Conservation (phyloP, 345 rosid genomes). For the Hirschfeldia incana region DNA sequence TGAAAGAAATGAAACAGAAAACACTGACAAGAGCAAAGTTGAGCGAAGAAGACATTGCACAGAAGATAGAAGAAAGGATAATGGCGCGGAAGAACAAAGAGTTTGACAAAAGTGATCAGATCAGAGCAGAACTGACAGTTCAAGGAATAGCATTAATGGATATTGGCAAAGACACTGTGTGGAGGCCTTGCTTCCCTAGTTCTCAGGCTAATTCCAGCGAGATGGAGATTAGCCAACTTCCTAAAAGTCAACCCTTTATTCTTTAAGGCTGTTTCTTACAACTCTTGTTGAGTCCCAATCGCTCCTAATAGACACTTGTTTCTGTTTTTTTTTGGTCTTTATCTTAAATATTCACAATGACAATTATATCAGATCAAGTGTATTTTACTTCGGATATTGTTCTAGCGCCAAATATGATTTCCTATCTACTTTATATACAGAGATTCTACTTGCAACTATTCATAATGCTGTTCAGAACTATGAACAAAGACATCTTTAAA, state of each 20-base stretch:
- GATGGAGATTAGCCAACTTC: constrained; percentile 7
- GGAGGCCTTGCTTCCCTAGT: constrained; percentile 77
- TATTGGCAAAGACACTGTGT: constrained; percentile 67
- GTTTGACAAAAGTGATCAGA: constrained; percentile 63
- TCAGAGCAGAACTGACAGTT: constrained; percentile 57
- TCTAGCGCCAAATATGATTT: neutral
- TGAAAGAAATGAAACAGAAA: constrained; percentile 61
- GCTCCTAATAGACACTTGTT: constrained; percentile 17
- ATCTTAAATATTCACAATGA: constrained; percentile 1
- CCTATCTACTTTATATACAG: neutral
- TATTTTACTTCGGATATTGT: constrained; percentile 4
- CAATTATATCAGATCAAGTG: neutral
- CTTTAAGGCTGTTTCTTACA: constrained; percentile 7
- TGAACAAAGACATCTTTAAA: neutral
- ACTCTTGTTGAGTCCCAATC: neutral
- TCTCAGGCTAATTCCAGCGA: constrained; percentile 29
- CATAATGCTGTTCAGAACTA: neutral
- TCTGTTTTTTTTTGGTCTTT: neutral
- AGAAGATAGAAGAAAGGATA: constrained; percentile 58
- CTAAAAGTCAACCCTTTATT: neutral
- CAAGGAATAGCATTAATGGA: constrained; percentile 88
- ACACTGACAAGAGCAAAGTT: constrained; percentile 69
- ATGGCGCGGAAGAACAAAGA: constrained; percentile 66
- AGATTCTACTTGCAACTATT: neutral
- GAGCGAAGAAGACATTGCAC: constrained; percentile 53